These are phyloP conservation scores for Auxenochlorella protothecoides DNA, from an alignment of 139 green algal species.

Conservation along the genomic window DNA sequence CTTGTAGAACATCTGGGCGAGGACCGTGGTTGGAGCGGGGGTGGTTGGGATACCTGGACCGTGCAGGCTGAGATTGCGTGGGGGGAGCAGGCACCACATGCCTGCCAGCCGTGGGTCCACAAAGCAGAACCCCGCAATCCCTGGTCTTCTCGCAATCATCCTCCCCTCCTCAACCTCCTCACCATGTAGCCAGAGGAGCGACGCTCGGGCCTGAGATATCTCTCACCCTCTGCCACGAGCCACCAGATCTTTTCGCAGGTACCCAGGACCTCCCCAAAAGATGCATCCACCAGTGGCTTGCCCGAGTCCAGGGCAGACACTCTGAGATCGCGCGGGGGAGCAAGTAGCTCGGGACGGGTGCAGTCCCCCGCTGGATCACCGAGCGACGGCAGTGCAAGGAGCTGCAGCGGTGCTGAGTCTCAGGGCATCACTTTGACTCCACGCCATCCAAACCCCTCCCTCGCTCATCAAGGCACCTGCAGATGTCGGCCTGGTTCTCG, in stretches of 20 bases:
- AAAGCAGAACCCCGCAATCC: no score
- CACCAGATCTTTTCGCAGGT: slow-evolving; percentile 97
- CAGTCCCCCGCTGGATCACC: background rate
- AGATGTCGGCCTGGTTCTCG: slow-evolving; percentile 84
- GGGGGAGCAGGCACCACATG: no score
- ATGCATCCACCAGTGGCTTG: slow-evolving; percentile 89
- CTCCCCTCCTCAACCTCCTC: background rate
- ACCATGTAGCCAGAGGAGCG: slow-evolving; percentile 75
- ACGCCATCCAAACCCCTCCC: no score
- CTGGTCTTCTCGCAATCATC: no score
- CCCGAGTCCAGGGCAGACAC: slow-evolving; percentile 83
- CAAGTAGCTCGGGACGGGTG: background rate
- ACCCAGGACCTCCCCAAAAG: slow-evolving; percentile 88
- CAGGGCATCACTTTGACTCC: background rate
- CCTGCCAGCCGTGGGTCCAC: no score
- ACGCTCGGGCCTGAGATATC: slow-evolving; percentile 64
- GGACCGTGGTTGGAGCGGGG: background rate
- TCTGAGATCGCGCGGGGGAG: slow-evolving; percentile 20
- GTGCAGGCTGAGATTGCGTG: no score
- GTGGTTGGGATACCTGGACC: background rate
- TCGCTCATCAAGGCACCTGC: slow-evolving; percentile 34
- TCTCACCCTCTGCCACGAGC: slow-evolving; percentile 77
- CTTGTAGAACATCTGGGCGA: slow-evolving; percentile 91
- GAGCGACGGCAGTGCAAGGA: background rate
- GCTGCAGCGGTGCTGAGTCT: background rate